Conservation (phyloP, 2,329 filamentous ascomycete species). For the Talaromyces sp. region DNA sequence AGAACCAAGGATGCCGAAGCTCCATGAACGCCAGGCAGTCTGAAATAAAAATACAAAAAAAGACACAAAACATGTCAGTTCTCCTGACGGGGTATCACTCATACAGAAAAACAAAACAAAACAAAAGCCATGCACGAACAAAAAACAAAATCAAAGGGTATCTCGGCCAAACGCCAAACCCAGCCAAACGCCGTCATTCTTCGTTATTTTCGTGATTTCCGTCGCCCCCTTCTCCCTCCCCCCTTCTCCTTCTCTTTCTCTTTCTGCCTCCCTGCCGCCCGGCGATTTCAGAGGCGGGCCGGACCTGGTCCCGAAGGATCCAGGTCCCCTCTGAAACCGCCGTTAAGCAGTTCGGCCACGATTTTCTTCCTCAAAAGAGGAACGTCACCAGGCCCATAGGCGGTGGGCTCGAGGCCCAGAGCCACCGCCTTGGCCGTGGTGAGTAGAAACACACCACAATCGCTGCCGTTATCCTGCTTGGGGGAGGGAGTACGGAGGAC, state of each 20-base stretch:
- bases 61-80: not conserved
- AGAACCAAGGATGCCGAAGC: conserved; percentile 1
- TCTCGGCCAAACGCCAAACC: not conserved
- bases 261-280: not conserved
- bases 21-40: not conserved
- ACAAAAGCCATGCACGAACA: not conserved
- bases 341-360: conserved; percentile 44
- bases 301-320: conserved; percentile 19
- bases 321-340: conserved; percentile 40
- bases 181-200: not conserved
- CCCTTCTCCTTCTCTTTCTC: not conserved
- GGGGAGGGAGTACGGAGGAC: conserved; percentile 36
- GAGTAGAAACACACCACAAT: conserved; percentile 48
- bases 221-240: not conserved
- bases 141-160: not conserved
- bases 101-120: not conserved
- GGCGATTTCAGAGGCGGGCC: not conserved
- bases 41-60: not conserved
- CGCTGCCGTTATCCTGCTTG: conserved; percentile 42
- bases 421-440: conserved; percentile 46
- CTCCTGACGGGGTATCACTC: conserved; percentile 2
- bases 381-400: conserved; percentile 37
- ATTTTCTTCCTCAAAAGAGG: conserved; percentile 39
- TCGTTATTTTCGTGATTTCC: not conserved
- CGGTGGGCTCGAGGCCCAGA: conserved; percentile 38